Evolutionary conservation across 352 stramenopile genomes (phyloP), one percentile per base, ranked within the genome.

Genomic region (Globisporangium barbulae): DNA sequence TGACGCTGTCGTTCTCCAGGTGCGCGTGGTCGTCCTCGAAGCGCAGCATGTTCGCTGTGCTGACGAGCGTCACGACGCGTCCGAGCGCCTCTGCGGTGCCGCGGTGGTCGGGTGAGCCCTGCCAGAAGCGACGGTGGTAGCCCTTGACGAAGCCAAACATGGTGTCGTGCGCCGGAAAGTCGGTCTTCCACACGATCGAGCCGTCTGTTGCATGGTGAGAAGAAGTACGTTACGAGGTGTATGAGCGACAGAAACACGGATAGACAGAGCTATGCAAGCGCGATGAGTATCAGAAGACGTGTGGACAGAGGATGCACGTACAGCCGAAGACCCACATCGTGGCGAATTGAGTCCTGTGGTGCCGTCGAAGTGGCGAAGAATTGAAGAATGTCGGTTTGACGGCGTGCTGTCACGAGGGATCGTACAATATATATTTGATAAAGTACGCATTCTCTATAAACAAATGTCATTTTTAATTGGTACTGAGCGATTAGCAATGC

Each of bases 41-140:
- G 33, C 78, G 72, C 70, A 75, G 78, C 75, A 93, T 91, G 60
- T 93, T 66, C 30, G 89, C 73, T 12, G 70, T 68, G 71, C 78
- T 91, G 55, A 97, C 89, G 63, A 97, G 82, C 35, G 89, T 97
- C 35, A 94, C 89, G 12, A 97, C 89, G 52, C 89, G 85, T 53
- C 88, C 89, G 65, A 89, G 81, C 21, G 76, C 79, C 1, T 89
- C 85, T 5, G 84, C 75, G 12, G 79, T 90, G 67, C 89, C 89
- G 65, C 89, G 86, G 69, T 97, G 89, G 70, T 97, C 88, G 0
- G 89, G 84, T 42, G 83, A 94, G 61, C 89, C 88, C 65, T 97
- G 89, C 88, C 88, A 97, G 73, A 97, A 97, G 59, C 89, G 85
- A 31, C 89, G 84, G 65, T 93, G 83, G 73, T 79, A 97, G 69